Conservation (phyloP, 164 flowering plant species). For the Dillenia suffruticosa region DNA sequence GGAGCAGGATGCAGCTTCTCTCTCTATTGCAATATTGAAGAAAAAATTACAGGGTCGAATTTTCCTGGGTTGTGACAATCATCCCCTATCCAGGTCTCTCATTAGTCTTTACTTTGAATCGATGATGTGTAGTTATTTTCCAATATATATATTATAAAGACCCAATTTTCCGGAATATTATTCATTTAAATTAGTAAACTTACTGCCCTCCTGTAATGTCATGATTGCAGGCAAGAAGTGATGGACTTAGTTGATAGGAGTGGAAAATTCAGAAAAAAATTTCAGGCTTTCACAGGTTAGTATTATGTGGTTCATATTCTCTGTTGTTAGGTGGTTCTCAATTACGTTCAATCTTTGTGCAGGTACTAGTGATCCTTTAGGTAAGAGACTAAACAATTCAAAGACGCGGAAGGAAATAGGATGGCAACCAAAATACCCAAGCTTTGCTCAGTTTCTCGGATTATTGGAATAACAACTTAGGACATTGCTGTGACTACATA, state of each 20-base stretch:
- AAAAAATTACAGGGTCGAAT: slow-evolving; percentile 56
- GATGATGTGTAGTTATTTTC: neutral
- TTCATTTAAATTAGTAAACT: too few relatives aligned
- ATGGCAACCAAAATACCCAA: slow-evolving; percentile 76
- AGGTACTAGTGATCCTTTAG: slow-evolving; percentile 64
- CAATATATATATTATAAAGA: too few relatives aligned
- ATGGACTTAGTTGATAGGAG: slow-evolving; percentile 79
- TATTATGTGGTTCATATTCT: neutral
- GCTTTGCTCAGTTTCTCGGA: slow-evolving; percentile 59
- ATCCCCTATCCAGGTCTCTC: slow-evolving; percentile 82
- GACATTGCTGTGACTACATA: neutral
- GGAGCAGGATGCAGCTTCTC: slow-evolving; percentile 88
- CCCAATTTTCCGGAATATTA: too few relatives aligned
- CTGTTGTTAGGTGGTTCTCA: neutral
- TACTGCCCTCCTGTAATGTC: neutral
- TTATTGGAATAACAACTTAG: slow-evolving; percentile 10
- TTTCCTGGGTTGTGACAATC: slow-evolving; percentile 93
- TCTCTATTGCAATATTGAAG: slow-evolving; percentile 72
- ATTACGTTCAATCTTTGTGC: slow-evolving; percentile 5
- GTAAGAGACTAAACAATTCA: slow-evolving; percentile 63
- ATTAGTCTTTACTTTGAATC: neutral
- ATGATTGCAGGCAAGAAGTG: slow-evolving; percentile 60
- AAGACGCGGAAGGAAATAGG: slow-evolving; percentile 62
- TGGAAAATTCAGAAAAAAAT: slow-evolving; percentile 68
- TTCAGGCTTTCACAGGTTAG: slow-evolving; percentile 40